These are phyloP conservation scores for Tetrapyrgos nigripes DNA, from an alignment of 1,284 basidiomycete species.

Conservation along the genomic window DNA sequence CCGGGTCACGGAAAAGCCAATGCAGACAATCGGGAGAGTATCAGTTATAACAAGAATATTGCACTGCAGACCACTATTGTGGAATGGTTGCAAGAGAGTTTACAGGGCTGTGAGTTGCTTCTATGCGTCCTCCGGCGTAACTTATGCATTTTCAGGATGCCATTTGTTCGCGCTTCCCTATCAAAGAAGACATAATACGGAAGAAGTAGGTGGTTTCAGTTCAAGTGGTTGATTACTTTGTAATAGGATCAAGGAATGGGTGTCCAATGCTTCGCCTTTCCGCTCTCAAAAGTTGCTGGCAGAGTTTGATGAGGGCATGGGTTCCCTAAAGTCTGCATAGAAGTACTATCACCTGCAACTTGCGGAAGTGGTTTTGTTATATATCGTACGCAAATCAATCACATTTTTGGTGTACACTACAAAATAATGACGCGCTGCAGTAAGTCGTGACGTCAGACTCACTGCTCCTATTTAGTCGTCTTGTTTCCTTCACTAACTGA, in stretches of 20 bases:
- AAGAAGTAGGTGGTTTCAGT: conserved; percentile 40
- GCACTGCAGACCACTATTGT: conserved; percentile 51
- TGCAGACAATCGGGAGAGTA: conserved; percentile 38
- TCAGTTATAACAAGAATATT: conserved; percentile 52
- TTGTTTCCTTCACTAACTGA: background rate
- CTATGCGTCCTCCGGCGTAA: conserved; percentile 1
- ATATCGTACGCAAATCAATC: too few species aligned
- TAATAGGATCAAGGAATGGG: background rate
- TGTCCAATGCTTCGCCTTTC: background rate
- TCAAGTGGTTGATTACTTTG: background rate
- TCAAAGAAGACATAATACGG: conserved; percentile 46
- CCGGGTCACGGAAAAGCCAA: conserved; percentile 53
- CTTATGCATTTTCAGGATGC: conserved; percentile 44
- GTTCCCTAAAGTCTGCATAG: background rate
- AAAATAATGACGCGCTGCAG: too few species aligned
- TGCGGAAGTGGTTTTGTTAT: too few species aligned
- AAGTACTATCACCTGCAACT: too few species aligned
- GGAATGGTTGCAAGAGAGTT: conserved; percentile 54
- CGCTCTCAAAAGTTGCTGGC: conserved; percentile 1
- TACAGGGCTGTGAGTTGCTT: conserved; percentile 45
- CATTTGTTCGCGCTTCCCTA: conserved; percentile 53
- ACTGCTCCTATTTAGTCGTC: too few species aligned
- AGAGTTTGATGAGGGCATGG: background rate
- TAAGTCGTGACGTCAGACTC: too few species aligned
- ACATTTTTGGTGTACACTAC: too few species aligned